These are phyloP conservation scores for Fusarium protoensiforme DNA, from an alignment of 2,329 filamentous ascomycete species.

Conservation along the genomic window DNA sequence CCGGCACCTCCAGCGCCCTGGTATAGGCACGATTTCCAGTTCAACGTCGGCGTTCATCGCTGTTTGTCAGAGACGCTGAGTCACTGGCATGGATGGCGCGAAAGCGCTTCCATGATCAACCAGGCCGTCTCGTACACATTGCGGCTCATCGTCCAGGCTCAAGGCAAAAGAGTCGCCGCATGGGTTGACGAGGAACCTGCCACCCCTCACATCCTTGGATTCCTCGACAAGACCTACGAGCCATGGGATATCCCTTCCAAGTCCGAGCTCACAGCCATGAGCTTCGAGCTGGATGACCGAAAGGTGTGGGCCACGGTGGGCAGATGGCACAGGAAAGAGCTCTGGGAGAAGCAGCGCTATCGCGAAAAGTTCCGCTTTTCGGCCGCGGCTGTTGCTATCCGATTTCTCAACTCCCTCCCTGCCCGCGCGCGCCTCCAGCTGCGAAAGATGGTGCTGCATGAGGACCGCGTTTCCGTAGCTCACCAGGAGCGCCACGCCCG, in stretches of 20 bases:
- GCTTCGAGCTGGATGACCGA: not conserved
- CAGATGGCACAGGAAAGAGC: not conserved
- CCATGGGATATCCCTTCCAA: not conserved
- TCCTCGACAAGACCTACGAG: not conserved
- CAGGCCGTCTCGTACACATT: not conserved
- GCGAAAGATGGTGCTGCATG: not conserved
- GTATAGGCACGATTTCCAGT: no score
- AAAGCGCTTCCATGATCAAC: not conserved
- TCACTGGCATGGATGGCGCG: not conserved
- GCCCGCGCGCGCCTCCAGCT: not conserved
- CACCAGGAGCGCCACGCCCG: not conserved
- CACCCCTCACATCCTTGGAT: not conserved
- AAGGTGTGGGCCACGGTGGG: not conserved
- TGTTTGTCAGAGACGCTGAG: not conserved
- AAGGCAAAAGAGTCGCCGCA: no score
- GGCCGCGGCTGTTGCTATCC: not conserved
- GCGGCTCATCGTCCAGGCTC: not conserved
- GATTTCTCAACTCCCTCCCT: not conserved
- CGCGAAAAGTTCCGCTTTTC: conserved; percentile 10
- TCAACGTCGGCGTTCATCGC: not conserved
- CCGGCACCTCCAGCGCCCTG: no score
- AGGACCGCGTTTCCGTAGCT: not conserved
- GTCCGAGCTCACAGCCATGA: not conserved
- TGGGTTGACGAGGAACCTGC: no score
- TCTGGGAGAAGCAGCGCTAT: not conserved